Conservation (phyloP, 352 stramenopile species). For the Phytophthora pluvialis region DNA sequence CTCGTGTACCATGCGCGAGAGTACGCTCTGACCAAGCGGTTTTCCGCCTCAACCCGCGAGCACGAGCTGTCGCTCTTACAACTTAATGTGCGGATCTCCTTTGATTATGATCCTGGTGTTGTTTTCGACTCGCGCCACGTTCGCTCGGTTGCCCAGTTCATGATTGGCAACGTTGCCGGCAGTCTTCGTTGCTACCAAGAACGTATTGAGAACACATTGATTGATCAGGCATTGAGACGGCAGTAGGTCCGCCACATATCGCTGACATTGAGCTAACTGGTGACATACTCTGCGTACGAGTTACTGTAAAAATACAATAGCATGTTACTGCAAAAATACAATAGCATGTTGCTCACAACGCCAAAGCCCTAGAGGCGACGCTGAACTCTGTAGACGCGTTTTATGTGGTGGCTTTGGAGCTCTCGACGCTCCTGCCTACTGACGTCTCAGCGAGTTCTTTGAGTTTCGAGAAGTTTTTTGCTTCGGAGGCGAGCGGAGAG, state of each 20-base stretch:
- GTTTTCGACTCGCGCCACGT: conserved; percentile 35
- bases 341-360: not conserved
- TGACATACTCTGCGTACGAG: not conserved
- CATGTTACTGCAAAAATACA: too few relatives aligned
- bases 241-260: not conserved
- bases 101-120: conserved; percentile 43
- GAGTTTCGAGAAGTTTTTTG: not conserved
- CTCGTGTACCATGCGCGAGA: conserved; percentile 25
- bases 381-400: not conserved
- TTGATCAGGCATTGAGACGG: conserved; percentile 20
- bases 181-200: conserved; percentile 49
- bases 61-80: conserved; percentile 52
- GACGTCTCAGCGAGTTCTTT: not conserved
- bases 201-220: conserved; percentile 54
- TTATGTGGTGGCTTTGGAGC: not conserved
- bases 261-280: not conserved
- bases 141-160: conserved; percentile 49
- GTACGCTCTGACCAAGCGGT: conserved; percentile 51
- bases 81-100: conserved; percentile 52
- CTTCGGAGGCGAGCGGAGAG: not conserved
- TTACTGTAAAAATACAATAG: too few relatives aligned
- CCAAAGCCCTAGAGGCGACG: not conserved
- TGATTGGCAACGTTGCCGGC: conserved; percentile 40
- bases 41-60: conserved; percentile 30
- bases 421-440: not conserved